Evolutionary conservation across 768 basidiomycete species (phyloP), one percentile per base, ranked within the genome.

Genomic region (Boletus sp.): DNA sequence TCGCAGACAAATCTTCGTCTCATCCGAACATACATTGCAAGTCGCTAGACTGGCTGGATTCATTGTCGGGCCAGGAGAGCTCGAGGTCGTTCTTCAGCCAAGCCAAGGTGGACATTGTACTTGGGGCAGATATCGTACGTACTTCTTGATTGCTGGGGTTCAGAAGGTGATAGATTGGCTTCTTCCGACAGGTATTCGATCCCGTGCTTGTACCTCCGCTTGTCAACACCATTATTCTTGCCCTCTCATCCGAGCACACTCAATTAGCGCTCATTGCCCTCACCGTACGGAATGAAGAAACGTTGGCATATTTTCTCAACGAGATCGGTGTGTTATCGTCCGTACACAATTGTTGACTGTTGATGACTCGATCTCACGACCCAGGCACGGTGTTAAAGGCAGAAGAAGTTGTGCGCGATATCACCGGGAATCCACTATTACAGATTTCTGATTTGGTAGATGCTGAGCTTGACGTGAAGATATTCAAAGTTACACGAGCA

Each of bases 101-200:
- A 21, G 72, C 76, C 19, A 64, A 74, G 7, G 74, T 80, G 2
- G 83, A 88, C 46, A 50, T 90, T 8, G 73, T 92, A 35, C 62
- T 93, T 1, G 89, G 90, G 8, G 84, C 90, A 39, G 90, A 93
- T 64, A 74, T 90, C 44, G 81, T 80, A 55, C 41, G 77, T 61
- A 37, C 41, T 40, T 32, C 35, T 15, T n/a, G 33, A 42, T 32
- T 19, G 3, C 32, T n/a, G 6, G 3, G 30, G 30, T 15, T 33
- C 32, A 5, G 13, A 29, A 41, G 42, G 46, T 35, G 39, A 40
- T 7, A 14, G 34, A 50, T 25, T 42, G n/a, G 35, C 15, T 34
- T 51, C n/a, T 48, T 41, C 29, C 23, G 23, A 47, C 55, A 90
- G 88, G 82, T 87, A 7, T 91, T 83, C 61, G 87, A 90, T 61